Evolutionary conservation across 2,329 filamentous ascomycete species (phyloP).

Genomic region (Parascedosporium putredinis): DNA sequence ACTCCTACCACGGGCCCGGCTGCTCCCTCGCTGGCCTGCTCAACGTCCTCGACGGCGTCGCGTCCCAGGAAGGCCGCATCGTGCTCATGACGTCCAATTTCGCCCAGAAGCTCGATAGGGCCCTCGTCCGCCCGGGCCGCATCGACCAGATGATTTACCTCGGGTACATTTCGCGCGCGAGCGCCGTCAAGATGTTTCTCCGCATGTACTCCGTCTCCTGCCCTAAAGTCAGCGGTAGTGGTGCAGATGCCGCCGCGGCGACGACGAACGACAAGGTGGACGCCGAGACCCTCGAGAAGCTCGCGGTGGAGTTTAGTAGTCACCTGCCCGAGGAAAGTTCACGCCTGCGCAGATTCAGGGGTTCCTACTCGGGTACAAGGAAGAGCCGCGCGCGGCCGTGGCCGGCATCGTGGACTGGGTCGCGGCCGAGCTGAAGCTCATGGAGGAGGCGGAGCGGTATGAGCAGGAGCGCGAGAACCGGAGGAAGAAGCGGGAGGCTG

Average conservation of each 20-base stretch:
- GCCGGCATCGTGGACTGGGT: conserved; percentile 10
- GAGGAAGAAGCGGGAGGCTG: background rate
- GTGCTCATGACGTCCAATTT: conserved; percentile 78
- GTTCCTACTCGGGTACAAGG: conserved; percentile 30
- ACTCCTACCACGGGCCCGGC: background rate
- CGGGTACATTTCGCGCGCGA: conserved; percentile 41
- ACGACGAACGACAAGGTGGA: background rate
- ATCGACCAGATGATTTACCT: conserved; percentile 63
- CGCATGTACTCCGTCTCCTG: conserved; percentile 47
- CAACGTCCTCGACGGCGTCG: conserved; percentile 76
- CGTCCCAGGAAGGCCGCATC: conserved; percentile 66
- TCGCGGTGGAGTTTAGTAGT: conserved; percentile 39
- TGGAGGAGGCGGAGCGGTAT: background rate
- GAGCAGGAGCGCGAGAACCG: background rate
- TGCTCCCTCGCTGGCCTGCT: conserved; percentile 63
- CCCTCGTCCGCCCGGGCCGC: conserved; percentile 62
- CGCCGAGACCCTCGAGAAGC: conserved; percentile 9
- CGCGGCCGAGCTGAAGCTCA: conserved; percentile 36
- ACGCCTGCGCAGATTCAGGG: conserved; percentile 56
- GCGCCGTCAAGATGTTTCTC: conserved; percentile 48
- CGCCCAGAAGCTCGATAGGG: conserved; percentile 61
- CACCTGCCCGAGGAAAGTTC: conserved; percentile 39
- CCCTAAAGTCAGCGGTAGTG: conserved; percentile 28
- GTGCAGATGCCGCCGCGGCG: background rate
- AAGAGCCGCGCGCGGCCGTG: conserved; percentile 28